Percentiles rank a stretch among this genome's conserved stretches.
Conservation (phyloP, 2,329 filamentous ascomycete genomes). For the Anisogramma anomala region DNA sequence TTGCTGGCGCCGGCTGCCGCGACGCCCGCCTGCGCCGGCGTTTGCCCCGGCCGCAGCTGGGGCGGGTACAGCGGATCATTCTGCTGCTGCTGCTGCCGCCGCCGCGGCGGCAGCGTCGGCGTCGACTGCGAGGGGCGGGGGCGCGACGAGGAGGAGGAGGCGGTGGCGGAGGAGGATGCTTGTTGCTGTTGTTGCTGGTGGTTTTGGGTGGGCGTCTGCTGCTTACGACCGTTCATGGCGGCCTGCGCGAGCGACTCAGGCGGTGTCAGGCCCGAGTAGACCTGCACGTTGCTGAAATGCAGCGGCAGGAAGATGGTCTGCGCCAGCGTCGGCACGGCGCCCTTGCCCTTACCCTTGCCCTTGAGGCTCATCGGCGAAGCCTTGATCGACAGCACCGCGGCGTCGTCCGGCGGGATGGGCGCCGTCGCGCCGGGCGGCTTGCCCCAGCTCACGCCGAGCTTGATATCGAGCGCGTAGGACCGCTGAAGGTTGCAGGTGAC, state of each 20-base stretch:
- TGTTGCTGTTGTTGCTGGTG: no score
- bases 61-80: conserved; percentile 48
- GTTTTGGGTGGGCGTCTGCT: conserved; percentile 9
- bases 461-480: conserved; percentile 72
- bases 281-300: conserved; percentile 58
- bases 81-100: no score
- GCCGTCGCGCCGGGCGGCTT: conserved; percentile 29
- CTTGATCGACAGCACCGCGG: conserved; percentile 13
- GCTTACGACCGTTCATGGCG: conserved; percentile 20
- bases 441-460: conserved; percentile 66
- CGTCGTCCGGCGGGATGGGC: conserved; percentile 9
- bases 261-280: conserved; percentile 81
- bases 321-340: conserved; percentile 28
- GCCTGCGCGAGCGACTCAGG: conserved; percentile 64
- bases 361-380: conserved; percentile 4
- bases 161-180: conserved; percentile 13
- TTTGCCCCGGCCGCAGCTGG: conserved; percentile 30
- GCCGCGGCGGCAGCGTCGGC: conserved; percentile 18
- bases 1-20: not conserved
- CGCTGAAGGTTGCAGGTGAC: conserved; percentile 77
- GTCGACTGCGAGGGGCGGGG: conserved; percentile 17
- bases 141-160: conserved; percentile 23
- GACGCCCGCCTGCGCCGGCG: not conserved
- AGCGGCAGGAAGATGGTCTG: conserved; percentile 71
- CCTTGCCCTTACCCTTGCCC: conserved; percentile 26